Conservation (phyloP, 768 basidiomycete species). For the Boletus vinaceobasis region DNA sequence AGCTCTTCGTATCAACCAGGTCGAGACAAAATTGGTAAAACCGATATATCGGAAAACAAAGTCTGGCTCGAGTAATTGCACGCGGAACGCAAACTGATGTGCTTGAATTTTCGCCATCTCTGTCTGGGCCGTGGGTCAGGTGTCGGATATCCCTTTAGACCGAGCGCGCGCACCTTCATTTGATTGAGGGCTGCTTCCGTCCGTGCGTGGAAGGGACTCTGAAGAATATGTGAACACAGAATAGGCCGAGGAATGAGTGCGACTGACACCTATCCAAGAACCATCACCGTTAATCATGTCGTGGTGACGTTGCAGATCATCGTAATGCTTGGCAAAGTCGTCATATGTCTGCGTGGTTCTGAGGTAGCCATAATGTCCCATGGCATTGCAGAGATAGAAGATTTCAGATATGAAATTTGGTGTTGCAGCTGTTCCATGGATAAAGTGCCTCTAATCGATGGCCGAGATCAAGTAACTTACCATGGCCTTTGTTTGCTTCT, state of each 20-base stretch:
- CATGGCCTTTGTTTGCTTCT: conserved; percentile 45
- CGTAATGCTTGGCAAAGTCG: conserved; percentile 68
- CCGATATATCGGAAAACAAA: conserved; percentile 72
- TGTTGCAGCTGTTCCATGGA: conserved; percentile 43
- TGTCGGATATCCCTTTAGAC: not conserved
- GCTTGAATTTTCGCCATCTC: conserved; percentile 69
- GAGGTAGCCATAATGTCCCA: conserved; percentile 85
- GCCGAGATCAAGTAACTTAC: conserved; percentile 28
- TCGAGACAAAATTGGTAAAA: conserved; percentile 88
- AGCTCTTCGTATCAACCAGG: conserved; percentile 89
- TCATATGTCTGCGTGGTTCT: conserved; percentile 76
- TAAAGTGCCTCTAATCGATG: not conserved
- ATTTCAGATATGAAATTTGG: conserved; percentile 95
- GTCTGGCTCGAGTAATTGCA: conserved; percentile 85
- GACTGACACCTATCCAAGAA: conserved; percentile 78
- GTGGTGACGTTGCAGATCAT: conserved; percentile 73
- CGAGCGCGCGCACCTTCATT: conserved; percentile 54
- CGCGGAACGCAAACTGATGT: conserved; percentile 78
- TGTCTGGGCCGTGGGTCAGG: conserved; percentile 37
- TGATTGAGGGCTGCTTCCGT: conserved; percentile 74
- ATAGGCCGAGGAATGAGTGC: not conserved
- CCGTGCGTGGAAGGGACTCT: conserved; percentile 74
- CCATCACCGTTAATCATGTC: conserved; percentile 73
- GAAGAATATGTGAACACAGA: conserved; percentile 1
- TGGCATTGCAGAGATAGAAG: conserved; percentile 84